Evolutionary conservation across 163 green algal species (phyloP).

Genomic region (Chloroidium sp.): DNA sequence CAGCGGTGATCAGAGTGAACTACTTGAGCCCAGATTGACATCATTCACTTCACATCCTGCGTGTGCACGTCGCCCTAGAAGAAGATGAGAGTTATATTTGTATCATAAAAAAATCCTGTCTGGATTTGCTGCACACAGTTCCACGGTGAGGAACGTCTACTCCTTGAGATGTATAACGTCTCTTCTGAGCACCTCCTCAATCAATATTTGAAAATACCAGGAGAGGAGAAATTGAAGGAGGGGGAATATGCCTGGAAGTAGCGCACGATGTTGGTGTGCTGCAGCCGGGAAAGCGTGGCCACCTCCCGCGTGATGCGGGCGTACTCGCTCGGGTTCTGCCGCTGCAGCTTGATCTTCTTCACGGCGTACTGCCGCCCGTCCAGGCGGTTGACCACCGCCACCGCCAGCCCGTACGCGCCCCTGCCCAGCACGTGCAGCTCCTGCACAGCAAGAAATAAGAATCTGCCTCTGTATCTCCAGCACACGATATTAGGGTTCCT

Average conservation of each 20-base stretch:
- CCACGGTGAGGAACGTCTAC: no score
- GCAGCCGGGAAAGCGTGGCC: slow-evolving; percentile 73
- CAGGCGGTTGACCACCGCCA: slow-evolving; percentile 76
- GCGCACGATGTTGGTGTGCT: slow-evolving; percentile 83
- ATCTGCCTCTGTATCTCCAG: no score
- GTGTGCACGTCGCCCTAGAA: no score
- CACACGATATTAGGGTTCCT: no score
- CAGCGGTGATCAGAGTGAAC: no score
- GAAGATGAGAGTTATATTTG: no score
- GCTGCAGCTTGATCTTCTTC: slow-evolving; percentile 78
- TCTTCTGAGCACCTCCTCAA: no score
- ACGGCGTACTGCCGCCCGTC: slow-evolving; percentile 82
- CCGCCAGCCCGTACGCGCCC: slow-evolving; percentile 81
- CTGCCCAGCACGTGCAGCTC: slow-evolving; percentile 63
- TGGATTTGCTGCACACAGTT: no score
- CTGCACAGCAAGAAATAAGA: neutral
- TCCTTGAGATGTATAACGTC: no score
- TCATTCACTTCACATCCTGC: no score
- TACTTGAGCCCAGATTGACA: no score
- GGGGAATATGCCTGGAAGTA: slow-evolving; percentile 74
- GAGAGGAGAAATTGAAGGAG: slow-evolving; percentile 9
- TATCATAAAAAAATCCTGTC: no score
- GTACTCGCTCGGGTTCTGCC: slow-evolving; percentile 32
- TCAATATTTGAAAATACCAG: neutral
- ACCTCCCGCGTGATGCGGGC: slow-evolving; percentile 83